phyloP scores from a whole-genome alignment of 352 stramenopile genomes.

The Pythium monospermum region DNA sequence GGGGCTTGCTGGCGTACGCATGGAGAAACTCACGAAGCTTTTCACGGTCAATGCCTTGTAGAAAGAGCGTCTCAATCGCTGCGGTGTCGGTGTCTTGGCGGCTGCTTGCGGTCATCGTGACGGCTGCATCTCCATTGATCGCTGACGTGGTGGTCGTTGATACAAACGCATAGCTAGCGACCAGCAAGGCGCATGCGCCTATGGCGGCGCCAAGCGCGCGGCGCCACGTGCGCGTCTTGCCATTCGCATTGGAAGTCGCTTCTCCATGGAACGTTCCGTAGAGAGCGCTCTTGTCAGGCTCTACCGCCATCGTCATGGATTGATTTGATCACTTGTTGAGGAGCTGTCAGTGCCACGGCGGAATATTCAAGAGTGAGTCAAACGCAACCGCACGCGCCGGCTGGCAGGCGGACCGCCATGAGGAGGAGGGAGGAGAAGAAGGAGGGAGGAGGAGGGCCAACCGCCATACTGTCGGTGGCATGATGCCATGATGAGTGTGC shows the following conservation, averaged over 20 bases:
- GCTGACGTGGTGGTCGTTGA: conserved; percentile 16
- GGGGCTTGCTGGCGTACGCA: conserved; percentile 38
- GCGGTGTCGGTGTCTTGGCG: conserved; percentile 1
- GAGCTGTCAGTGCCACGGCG: too few species aligned
- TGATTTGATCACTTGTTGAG: neutral
- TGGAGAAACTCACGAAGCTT: conserved; percentile 35
- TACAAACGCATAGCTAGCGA: conserved; percentile 23
- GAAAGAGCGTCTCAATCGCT: conserved; percentile 26
- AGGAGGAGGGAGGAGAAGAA: too few species aligned
- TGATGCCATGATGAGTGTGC: too few species aligned
- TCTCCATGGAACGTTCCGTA: conserved; percentile 42
- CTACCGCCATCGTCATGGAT: too few species aligned
- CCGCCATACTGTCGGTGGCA: too few species aligned
- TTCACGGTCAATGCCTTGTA: conserved; percentile 22
- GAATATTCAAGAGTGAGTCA: too few species aligned
- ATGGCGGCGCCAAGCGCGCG: conserved; percentile 14
- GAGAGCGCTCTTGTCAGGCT: conserved; percentile 14
- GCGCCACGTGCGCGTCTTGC: conserved; percentile 10
- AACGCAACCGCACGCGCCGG: too few species aligned
- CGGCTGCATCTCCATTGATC: neutral
- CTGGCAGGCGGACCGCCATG: too few species aligned
- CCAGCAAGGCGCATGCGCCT: too few species aligned
- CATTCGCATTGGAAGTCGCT: neutral
- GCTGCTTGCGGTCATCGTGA: neutral
- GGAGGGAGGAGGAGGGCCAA: too few species aligned